phyloP scores from a whole-genome alignment of 371 early-diverging fungal species.

The Rhizopus delemar region DNA sequence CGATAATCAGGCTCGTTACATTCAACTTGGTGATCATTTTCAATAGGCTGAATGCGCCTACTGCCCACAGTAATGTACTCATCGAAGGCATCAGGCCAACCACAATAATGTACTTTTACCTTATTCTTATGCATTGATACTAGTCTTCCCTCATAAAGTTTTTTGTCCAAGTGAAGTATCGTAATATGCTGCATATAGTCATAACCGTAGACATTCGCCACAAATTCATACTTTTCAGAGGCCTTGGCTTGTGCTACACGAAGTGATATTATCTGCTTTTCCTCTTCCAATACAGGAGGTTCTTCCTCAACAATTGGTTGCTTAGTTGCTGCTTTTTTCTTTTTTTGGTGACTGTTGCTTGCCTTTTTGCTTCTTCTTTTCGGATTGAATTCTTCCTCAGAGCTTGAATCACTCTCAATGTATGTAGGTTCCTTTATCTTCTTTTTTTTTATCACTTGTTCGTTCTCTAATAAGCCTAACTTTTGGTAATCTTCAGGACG shows the following conservation, averaged over 20 bases:
- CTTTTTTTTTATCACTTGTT: slow-evolving; percentile 8
- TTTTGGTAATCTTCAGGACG: slow-evolving; percentile 41
- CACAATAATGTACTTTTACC: slow-evolving; percentile 61
- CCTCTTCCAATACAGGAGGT: slow-evolving; percentile 12
- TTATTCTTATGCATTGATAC: slow-evolving; percentile 50
- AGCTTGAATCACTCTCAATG: neutral
- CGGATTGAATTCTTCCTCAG: neutral
- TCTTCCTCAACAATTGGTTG: neutral
- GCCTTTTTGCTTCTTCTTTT: neutral
- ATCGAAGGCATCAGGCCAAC: slow-evolving; percentile 60
- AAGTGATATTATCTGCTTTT: slow-evolving; percentile 18
- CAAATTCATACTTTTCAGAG: slow-evolving; percentile 28
- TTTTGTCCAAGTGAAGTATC: slow-evolving; percentile 50
- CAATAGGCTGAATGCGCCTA: slow-evolving; percentile 45
- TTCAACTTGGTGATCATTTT: slow-evolving; percentile 40
- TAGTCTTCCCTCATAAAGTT: slow-evolving; percentile 56
- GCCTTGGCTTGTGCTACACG: slow-evolving; percentile 23
- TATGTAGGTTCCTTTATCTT: neutral
- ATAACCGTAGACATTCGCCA: slow-evolving; percentile 59
- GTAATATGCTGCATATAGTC: slow-evolving; percentile 59
- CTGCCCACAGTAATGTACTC: slow-evolving; percentile 64
- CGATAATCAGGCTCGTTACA: slow-evolving; percentile 49
- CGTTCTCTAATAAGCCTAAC: slow-evolving; percentile 32
- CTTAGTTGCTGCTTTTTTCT: slow-evolving; percentile 2
- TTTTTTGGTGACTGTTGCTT: neutral